These are phyloP conservation scores for Tolypocladium tropicale DNA, from an alignment of 2,329 filamentous ascomycete genomes.

Conservation along the genomic window DNA sequence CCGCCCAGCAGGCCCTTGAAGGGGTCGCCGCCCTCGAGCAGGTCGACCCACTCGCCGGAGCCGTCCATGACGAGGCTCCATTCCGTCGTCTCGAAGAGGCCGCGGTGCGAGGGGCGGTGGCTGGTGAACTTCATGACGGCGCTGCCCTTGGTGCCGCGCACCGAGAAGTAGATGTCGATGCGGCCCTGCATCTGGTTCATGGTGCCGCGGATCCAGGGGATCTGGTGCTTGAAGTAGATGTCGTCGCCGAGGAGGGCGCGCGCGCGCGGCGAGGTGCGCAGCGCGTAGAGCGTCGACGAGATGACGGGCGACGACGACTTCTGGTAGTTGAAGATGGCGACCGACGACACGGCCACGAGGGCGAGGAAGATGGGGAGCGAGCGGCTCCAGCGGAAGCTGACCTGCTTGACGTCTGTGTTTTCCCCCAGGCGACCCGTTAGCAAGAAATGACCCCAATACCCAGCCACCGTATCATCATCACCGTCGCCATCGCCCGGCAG, in stretches of 20 bases:
- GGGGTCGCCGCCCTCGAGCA: slow-evolving; percentile 64
- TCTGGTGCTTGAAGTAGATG: slow-evolving; percentile 68
- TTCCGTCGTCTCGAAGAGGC: slow-evolving; percentile 74
- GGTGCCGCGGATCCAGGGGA: slow-evolving; percentile 76
- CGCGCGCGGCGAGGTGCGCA: slow-evolving; percentile 69
- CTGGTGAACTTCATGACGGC: slow-evolving; percentile 77
- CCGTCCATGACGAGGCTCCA: slow-evolving; percentile 72
- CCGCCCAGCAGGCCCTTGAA: slow-evolving; percentile 43
- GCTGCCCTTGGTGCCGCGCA: slow-evolving; percentile 63
- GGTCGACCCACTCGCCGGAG: slow-evolving; percentile 47
- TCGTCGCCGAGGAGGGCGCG: slow-evolving; percentile 76
- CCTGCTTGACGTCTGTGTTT: slow-evolving; percentile 27
- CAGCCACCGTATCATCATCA: no score
- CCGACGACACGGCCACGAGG: slow-evolving; percentile 58
- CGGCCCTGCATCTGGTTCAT: slow-evolving; percentile 90
- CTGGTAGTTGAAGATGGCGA: slow-evolving; percentile 99
- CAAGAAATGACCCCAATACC: no score
- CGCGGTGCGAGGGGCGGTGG: slow-evolving; percentile 49
- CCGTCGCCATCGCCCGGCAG: no score
- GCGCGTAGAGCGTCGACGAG: slow-evolving; percentile 80
- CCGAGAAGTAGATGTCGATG: slow-evolving; percentile 79
- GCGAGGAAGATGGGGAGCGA: slow-evolving; percentile 74
- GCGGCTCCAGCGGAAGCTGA: slow-evolving; percentile 51
- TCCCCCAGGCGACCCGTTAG: no score
- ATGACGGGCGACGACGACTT: slow-evolving; percentile 82